phyloP scores from a whole-genome alignment of 2,329 filamentous ascomycete species.

The Zopfia rhizophila region DNA sequence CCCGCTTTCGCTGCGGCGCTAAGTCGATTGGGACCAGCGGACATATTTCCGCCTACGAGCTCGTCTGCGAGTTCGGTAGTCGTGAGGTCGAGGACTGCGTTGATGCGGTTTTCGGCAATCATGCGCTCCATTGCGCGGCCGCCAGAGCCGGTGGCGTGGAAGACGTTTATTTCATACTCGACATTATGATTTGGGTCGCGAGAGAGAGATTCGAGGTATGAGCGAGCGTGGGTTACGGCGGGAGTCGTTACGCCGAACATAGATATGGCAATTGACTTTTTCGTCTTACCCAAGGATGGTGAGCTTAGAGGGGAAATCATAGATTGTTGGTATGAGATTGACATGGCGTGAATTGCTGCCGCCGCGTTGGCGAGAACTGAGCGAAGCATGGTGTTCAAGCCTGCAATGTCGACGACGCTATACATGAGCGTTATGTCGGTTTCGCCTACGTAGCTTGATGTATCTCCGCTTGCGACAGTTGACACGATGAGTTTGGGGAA shows the following conservation, averaged over 20 bases:
- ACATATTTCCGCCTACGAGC: constrained; percentile 71
- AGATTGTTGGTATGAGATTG: constrained; percentile 53
- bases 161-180: constrained; percentile 69
- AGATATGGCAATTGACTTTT: constrained; percentile 69
- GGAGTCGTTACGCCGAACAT: constrained; percentile 82
- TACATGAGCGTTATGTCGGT: constrained; percentile 77
- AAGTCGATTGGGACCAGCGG: constrained; percentile 67
- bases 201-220: constrained; percentile 56
- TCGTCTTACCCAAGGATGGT: too few species aligned
- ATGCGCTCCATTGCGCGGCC: constrained; percentile 76
- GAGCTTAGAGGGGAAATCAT: neutral
- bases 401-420: constrained; percentile 76
- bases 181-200: constrained; percentile 40
- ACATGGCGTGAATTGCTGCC: constrained; percentile 69
- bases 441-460: constrained; percentile 71
- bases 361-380: constrained; percentile 71
- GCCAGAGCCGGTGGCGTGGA: constrained; percentile 76
- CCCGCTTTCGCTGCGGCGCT: constrained; percentile 66
- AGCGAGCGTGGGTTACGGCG: constrained; percentile 66
- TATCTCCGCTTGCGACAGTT: constrained; percentile 75
- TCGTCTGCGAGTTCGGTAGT: constrained; percentile 75
- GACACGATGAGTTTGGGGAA: constrained; percentile 77
- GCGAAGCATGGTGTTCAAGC: constrained; percentile 68
- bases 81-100: constrained; percentile 76
- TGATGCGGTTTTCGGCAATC: constrained; percentile 65